A percentile compares a stretch with the other conserved stretches of the same genome.
phyloP scores from a whole-genome alignment of 768 basidiomycete species.

The Xanthoconium stramineum region DNA sequence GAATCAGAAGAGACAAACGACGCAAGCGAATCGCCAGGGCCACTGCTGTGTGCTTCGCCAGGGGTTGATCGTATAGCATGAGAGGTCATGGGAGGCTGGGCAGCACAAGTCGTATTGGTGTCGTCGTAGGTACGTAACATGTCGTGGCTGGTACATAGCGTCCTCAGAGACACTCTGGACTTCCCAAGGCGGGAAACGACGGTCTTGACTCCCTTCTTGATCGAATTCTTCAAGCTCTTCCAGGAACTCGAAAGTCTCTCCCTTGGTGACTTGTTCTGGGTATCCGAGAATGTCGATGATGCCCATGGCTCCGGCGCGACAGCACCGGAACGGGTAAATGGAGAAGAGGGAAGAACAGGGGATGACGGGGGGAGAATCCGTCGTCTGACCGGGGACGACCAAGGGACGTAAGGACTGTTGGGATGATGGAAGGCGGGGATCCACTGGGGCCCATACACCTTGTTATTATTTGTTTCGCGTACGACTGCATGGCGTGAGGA shows the following conservation, averaged over 20 bases:
- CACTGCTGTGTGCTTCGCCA: constrained; percentile 11
- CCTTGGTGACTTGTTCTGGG: constrained; percentile 18
- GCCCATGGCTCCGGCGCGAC: constrained; percentile 41
- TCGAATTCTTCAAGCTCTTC: constrained; percentile 33
- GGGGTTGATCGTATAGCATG: constrained; percentile 3
- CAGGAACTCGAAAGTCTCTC: constrained; percentile 26
- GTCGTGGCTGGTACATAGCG: constrained; percentile 6
- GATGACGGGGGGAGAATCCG: constrained; percentile 39
- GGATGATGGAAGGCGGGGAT: constrained; percentile 45
- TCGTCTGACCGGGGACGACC: constrained; percentile 42
- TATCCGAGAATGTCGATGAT: constrained; percentile 19
- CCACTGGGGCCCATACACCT: constrained; percentile 30
- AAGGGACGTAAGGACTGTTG: constrained; percentile 56
- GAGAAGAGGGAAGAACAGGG: constrained; percentile 35
- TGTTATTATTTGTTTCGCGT: constrained; percentile 18
- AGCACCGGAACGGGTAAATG: constrained; percentile 37
- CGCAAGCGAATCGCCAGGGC: constrained; percentile 20
- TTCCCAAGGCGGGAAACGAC: constrained; percentile 18
- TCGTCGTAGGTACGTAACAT: constrained; percentile 10
- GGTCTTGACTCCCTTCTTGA: constrained; percentile 22
- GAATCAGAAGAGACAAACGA: constrained; percentile 36
- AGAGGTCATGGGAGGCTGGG: neutral
- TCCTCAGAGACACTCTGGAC: constrained; percentile 14
- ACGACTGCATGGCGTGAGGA: constrained; percentile 9
- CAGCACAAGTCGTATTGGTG: neutral